Evolutionary conservation across 164 flowering plant species (phyloP), one percentile per base, ranked within the genome.

Genomic region (Dillenia suffruticosa): DNA sequence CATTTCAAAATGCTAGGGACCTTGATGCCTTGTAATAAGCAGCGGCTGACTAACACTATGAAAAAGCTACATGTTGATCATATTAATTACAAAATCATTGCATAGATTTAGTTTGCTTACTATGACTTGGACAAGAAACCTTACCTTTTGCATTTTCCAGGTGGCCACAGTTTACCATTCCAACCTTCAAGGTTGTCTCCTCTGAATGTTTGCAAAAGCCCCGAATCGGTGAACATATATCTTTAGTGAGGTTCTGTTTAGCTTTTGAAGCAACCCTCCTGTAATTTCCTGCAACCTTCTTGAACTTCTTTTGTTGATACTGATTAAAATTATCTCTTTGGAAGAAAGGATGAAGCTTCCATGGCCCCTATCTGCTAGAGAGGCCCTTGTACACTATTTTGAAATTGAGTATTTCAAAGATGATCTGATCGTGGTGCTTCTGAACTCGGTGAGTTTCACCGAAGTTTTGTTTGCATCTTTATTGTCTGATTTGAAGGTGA

Each of bases 261-360:
- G 58, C 5, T 49, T 62, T 9, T 62, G 53, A 45, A 15, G 22
- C 12, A 11, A 17, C 16, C 15, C 24, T 17, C 47, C 17, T 16
- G 40, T 47, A 48, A 11, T 2, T 52, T 62, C 14, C n/a, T 43
- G 40, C 51, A 44, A 0, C 26, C 11, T 48, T 53, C 45, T 58
- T 26, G n/a, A 46, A 16, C 64, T 46, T 63, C 32, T 50, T 55
- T 49, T 72, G 19, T 4, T 12, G 52, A 63, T 75, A 62, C 76
- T 84, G 70, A 83, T 54, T 63, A 46, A 51, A 40, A 54, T 44
- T 66, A 60, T 66, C 65, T 79, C 66, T 71, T 73, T 76, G 98
- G 79, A 91, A 86, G 99, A 77, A 87, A 94, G 99, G 89, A 54
- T 85, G 88, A 91, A 90, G 89, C 71, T 88, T 71, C 66, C 97